Conservation (phyloP, 1,139 yeast genomes). For the Hyphopichia buzzinii region DNA sequence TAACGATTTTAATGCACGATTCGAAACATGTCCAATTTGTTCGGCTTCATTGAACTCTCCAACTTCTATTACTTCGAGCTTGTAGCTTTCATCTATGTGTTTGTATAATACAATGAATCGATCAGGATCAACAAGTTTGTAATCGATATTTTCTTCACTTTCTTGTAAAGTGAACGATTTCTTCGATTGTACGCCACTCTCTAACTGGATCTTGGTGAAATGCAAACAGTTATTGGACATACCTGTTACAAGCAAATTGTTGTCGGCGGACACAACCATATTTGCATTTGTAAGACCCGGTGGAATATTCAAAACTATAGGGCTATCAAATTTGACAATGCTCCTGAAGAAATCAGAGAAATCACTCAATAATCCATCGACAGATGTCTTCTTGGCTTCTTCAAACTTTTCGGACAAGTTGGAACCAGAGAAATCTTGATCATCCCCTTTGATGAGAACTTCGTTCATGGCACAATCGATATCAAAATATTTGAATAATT, state of each 20-base stretch:
- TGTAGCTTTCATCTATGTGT: slow-evolving; percentile 9
- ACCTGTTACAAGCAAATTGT: background rate
- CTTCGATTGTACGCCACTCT: background rate
- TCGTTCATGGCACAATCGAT: slow-evolving; percentile 17
- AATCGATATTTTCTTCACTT: slow-evolving; percentile 7
- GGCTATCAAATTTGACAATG: slow-evolving; percentile 7
- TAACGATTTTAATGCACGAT: slow-evolving; percentile 3
- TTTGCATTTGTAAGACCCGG: slow-evolving; percentile 2
- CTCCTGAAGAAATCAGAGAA: slow-evolving; percentile 12
- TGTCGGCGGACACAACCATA: background rate
- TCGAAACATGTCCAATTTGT: slow-evolving; percentile 8
- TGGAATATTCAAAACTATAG: slow-evolving; percentile 5
- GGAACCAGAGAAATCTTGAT: background rate
- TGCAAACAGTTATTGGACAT: background rate
- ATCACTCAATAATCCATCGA: background rate
- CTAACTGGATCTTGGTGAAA: background rate
- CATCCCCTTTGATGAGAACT: slow-evolving; percentile 8
- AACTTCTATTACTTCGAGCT: slow-evolving; percentile 7
- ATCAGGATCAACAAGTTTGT: slow-evolving; percentile 12
- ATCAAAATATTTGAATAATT: slow-evolving; percentile 22
- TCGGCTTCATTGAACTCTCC: slow-evolving; percentile 3
- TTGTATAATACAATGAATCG: slow-evolving; percentile 13
- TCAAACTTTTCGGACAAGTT: slow-evolving; percentile 8
- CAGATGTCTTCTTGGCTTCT: slow-evolving; percentile 3
- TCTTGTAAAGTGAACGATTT: slow-evolving; percentile 1